phyloP scores from a whole-genome alignment of 805 yeast species.

The Lipomyces sp. region DNA sequence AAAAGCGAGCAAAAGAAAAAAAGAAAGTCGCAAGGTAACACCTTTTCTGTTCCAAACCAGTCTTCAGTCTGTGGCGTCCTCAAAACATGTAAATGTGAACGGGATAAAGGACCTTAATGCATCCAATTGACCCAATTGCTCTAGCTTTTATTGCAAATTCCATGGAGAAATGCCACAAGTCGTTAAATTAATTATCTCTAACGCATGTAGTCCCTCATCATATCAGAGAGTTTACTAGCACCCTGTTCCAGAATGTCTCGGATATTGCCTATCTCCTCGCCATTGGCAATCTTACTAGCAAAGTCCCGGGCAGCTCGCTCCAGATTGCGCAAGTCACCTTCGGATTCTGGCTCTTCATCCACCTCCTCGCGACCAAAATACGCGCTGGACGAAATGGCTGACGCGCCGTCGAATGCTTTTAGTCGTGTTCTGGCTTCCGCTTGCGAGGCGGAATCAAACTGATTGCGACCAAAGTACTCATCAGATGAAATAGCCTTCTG shows the following conservation, averaged over 20 bases:
- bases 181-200: constrained; percentile 8
- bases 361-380: constrained; percentile 87
- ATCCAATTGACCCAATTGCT: background rate
- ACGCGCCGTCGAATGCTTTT: constrained; percentile 81
- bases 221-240: constrained; percentile 83
- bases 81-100: background rate
- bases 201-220: constrained; percentile 69
- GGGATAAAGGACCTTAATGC: background rate
- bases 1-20: background rate
- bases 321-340: constrained; percentile 51
- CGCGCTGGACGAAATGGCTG: constrained; percentile 86
- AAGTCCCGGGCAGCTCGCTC: constrained; percentile 65
- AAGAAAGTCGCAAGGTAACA: background rate
- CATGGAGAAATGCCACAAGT: background rate
- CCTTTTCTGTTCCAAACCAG: background rate
- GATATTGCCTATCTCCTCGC: constrained; percentile 84
- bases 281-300: constrained; percentile 70
- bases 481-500: constrained; percentile 97
- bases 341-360: constrained; percentile 49
- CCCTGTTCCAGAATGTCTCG: constrained; percentile 94
- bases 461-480: constrained; percentile 87
- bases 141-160: background rate
- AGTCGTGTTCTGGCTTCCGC: constrained; percentile 82
- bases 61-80: background rate
- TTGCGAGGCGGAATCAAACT: constrained; percentile 75